Evolutionary conservation across 202 grass and related monocot genomes (phyloP), one percentile per base, ranked within the genome.

Genomic region (Carex sylvatica): DNA sequence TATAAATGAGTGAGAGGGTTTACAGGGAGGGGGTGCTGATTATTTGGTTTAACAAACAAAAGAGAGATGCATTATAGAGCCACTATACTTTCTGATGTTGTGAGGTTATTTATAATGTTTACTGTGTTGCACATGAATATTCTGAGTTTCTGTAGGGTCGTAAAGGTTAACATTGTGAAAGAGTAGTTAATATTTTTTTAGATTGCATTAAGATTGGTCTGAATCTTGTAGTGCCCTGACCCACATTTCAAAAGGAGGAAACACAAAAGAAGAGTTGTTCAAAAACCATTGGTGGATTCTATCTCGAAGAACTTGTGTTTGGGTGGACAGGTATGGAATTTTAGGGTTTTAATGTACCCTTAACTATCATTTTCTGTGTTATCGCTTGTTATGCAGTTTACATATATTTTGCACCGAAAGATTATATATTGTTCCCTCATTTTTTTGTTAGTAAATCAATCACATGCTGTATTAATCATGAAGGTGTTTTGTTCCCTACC

Each of bases 211-310:
- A 80, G 13, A 44, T 51, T 61, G 51, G 62, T 54, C 35, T 84
- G 63, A 56, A 70, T 76, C 69, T 80, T 86, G 30, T 80, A 95
- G 95, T 98, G 92, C 40, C 95, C 95, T 36, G 92, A 98, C 76
- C 95, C 95, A 9, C 82, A 98, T 88, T 98, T 98, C 83, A 98
- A 95, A 86, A 92, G 92, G 80, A 98, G 84, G 65, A 92, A 98
- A 91, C 95, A 89, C 84, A 98, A 95, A 83, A 86, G 95, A 87
- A 94, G 95, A 88, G 95, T 98, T 87, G 66, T 98, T 36, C 95
- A 95, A 63, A 23, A 78, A 71, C 70, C 76, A 38, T 80, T 98
- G 40, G 89, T 91, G 9, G 82, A 98, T 93, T 91, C 90, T 38
- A 98, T 98, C 65, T 71, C 89, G 61, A 91, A 93, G 33, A 98